phyloP scores from a whole-genome alignment of 306 rosid genomes.

The Vicia sativa region DNA sequence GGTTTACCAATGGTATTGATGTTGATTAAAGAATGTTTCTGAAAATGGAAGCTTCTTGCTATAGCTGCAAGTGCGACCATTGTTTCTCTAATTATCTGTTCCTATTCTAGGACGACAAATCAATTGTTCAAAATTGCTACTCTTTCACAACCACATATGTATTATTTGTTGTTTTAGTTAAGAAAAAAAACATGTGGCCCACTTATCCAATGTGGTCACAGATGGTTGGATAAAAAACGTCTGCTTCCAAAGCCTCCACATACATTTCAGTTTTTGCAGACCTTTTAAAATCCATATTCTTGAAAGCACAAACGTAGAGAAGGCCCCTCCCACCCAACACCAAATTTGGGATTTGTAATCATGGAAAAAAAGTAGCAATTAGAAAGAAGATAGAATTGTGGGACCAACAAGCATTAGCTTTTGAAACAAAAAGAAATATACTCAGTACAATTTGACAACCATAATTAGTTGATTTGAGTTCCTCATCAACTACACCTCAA shows the following conservation, averaged over 20 bases:
- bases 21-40: slow-evolving; percentile 46
- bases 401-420: slow-evolving; percentile 27
- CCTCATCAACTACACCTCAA: slow-evolving; percentile 34
- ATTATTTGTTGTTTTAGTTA: slow-evolving; percentile 18
- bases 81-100: slow-evolving; percentile 39
- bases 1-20: slow-evolving; percentile 33
- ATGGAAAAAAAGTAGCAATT: not conserved
- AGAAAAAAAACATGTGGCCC: slow-evolving; percentile 39
- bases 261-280: slow-evolving; percentile 14
- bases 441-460: slow-evolving; percentile 40
- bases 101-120: slow-evolving; percentile 20
- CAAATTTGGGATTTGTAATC: slow-evolving; percentile 5
- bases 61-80: slow-evolving; percentile 66
- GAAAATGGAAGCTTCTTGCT: slow-evolving; percentile 56
- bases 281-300: slow-evolving; percentile 23
- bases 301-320: not conserved
- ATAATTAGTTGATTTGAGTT: slow-evolving; percentile 29
- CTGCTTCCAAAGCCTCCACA: slow-evolving; percentile 27
- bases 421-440: slow-evolving; percentile 25
- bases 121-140: slow-evolving; percentile 44
- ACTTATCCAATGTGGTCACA: slow-evolving; percentile 41
- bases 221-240: slow-evolving; percentile 45
- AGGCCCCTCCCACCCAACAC: not conserved
- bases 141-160: slow-evolving; percentile 41
- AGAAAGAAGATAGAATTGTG: slow-evolving; percentile 19